A percentile compares a stretch with the other conserved stretches of the same genome.
Conservation (phyloP, 2,329 filamentous ascomycete species). For the Tolypocladium tropicale region DNA sequence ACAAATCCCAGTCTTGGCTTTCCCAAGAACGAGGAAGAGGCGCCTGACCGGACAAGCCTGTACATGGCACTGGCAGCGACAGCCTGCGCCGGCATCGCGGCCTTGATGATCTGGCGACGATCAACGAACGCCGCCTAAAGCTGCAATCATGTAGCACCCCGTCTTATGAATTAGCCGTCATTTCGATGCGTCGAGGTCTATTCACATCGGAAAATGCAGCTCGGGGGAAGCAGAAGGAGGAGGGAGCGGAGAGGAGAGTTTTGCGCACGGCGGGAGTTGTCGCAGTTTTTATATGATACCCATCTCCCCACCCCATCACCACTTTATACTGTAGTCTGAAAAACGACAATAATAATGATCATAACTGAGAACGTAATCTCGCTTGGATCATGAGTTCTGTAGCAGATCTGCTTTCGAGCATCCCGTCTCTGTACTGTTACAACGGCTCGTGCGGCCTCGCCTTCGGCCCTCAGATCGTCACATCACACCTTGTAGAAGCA, state of each 20-base stretch:
- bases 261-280: slow-evolving; percentile 12
- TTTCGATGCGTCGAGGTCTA: neutral
- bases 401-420: neutral
- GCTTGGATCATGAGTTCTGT: neutral
- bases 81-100: slow-evolving; percentile 51
- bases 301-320: slow-evolving; percentile 9
- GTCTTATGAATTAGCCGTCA: slow-evolving; percentile 1
- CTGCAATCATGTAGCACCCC: neutral
- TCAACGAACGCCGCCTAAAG: slow-evolving; percentile 37
- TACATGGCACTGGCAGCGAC: slow-evolving; percentile 77
- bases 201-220: neutral
- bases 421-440: neutral
- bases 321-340: neutral
- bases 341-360: neutral
- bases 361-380: neutral
- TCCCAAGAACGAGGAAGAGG: slow-evolving; percentile 80
- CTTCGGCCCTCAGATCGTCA: neutral
- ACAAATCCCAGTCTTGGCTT: slow-evolving; percentile 83
- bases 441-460: neutral
- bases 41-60: slow-evolving; percentile 70
- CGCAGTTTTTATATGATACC: slow-evolving; percentile 19
- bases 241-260: neutral
- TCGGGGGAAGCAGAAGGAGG: no score
- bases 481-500: slow-evolving; percentile 87
- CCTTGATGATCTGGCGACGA: slow-evolving; percentile 54